Evolutionary conservation across 495 filamentous ascomycete genomes (phyloP).

Genomic region (Xylaria nigripes): DNA sequence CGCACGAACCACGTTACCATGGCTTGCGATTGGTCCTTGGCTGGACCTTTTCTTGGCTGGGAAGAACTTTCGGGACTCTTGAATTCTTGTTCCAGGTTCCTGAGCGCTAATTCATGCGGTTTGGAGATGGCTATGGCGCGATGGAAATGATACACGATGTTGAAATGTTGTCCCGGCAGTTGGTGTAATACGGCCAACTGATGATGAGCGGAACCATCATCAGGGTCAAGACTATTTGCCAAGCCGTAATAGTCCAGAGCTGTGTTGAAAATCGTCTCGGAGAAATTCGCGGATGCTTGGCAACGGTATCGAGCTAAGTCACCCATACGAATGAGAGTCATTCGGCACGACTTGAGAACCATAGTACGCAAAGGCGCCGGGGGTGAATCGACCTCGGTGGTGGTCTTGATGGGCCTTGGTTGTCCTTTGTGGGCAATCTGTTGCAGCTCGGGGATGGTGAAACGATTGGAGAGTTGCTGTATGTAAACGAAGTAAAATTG

Average conservation of each 20-base stretch:
- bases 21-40: constrained; percentile 28
- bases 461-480: constrained; percentile 65
- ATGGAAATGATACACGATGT: constrained; percentile 83
- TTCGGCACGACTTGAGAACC: constrained; percentile 69
- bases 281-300: constrained; percentile 40
- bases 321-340: constrained; percentile 75
- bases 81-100: constrained; percentile 76
- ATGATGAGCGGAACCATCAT: constrained; percentile 74
- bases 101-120: constrained; percentile 61
- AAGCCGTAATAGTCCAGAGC: constrained; percentile 80
- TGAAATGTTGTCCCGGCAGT: constrained; percentile 66
- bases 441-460: constrained; percentile 63
- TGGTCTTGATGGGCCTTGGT: constrained; percentile 36
- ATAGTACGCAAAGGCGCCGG: constrained; percentile 43
- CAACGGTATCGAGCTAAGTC: constrained; percentile 90
- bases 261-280: constrained; percentile 53
- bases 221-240: constrained; percentile 68
- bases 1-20: constrained; percentile 77
- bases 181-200: constrained; percentile 80
- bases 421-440: constrained; percentile 62
- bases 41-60: constrained; percentile 14
- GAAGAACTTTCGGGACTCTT: constrained; percentile 44
- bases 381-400: constrained; percentile 30
- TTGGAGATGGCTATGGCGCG: constrained; percentile 63
- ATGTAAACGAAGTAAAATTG: constrained; percentile 82